Evolutionary conservation across 306 rosid species (phyloP).

Genomic region (Mimosa pudica): DNA sequence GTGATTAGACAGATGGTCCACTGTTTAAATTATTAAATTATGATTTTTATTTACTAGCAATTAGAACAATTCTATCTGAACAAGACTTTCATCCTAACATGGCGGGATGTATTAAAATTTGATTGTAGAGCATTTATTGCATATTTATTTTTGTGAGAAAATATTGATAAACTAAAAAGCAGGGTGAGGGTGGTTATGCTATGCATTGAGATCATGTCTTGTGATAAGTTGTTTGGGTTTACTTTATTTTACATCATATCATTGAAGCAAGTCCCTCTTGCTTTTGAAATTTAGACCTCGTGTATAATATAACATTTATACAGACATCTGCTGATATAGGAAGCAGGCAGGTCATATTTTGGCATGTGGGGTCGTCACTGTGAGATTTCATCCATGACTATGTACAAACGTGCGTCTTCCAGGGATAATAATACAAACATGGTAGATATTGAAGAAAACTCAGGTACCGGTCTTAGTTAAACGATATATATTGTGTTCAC

Average conservation of each 20-base stretch:
- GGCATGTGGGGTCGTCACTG: constrained; percentile 74
- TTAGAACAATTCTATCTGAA: too few species aligned
- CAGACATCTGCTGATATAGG: constrained; percentile 28
- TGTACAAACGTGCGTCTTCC: constrained; percentile 77
- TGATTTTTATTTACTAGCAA: neutral
- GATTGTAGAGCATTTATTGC: too few species aligned
- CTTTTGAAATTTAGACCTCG: constrained; percentile 17
- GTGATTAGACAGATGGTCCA: neutral
- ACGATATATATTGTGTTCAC: neutral
- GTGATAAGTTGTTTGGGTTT: neutral
- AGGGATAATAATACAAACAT: constrained; percentile 55
- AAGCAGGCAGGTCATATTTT: constrained; percentile 36
- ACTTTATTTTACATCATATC: constrained; percentile 1
- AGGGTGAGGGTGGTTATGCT: neutral
- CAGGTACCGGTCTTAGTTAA: constrained; percentile 47
- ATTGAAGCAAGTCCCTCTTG: neutral
- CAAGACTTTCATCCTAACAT: neutral
- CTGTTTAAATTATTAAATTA: neutral
- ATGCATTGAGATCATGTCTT: neutral
- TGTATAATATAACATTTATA: constrained; percentile 10
- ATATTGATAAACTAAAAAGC: neutral
- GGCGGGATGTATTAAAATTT: neutral
- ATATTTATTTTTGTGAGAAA: too few species aligned
- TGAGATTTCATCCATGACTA: constrained; percentile 61
- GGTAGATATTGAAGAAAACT: constrained; percentile 66